Evolutionary conservation across 2,329 filamentous ascomycete species (phyloP), one percentile per base, ranked within the genome.

Genomic region (Reticulascus tulasneorum): DNA sequence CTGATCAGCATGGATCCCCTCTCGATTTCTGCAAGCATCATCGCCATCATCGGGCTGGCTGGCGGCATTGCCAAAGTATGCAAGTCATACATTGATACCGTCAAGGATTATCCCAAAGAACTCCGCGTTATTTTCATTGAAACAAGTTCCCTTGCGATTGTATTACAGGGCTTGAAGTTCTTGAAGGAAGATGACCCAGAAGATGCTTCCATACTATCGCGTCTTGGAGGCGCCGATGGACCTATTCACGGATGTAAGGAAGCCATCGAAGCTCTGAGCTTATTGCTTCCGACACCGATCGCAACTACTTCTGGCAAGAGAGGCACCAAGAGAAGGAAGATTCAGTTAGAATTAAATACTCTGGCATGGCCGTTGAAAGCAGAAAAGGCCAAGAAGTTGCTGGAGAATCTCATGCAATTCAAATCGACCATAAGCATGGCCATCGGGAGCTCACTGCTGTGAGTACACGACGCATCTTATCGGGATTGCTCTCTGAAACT

Each of bases 91-190:
- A 33, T 38, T 3, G 21, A 33, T 15, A 7, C 12, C 11, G 11
- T 38, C 0, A 7, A 2, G 0, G 34, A 33, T 2, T 21, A 24
- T 3, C 38, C 29, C 1, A 18, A 21, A 2, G 29, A 33, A 7
- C 24, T 40, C 0, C 20, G 25, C 3, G 6, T 9, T 0, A 26
- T 29, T 2, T 3, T 38, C 1, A 1, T 38, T 3, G 38, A 38
- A 6, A 19, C 8, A 1, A 33, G 18, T 0, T 1, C 25, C 1
- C 1, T 38, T 0, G 33, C 25, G 1, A 2, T 19, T 0, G 10
- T 26, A 1, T 2, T 37, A 1, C 16, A 40, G 1, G 33, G 7
- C 2, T 5, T 40, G 0, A 3, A 33, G 1, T 37, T 33, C 1
- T 3, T 40, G 0, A 7, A 36, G 9, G 7, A 22, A 9, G 18